These are phyloP conservation scores for Dactylellina haptotyla DNA, from an alignment of 2,329 filamentous ascomycete genomes.

Conservation along the genomic window DNA sequence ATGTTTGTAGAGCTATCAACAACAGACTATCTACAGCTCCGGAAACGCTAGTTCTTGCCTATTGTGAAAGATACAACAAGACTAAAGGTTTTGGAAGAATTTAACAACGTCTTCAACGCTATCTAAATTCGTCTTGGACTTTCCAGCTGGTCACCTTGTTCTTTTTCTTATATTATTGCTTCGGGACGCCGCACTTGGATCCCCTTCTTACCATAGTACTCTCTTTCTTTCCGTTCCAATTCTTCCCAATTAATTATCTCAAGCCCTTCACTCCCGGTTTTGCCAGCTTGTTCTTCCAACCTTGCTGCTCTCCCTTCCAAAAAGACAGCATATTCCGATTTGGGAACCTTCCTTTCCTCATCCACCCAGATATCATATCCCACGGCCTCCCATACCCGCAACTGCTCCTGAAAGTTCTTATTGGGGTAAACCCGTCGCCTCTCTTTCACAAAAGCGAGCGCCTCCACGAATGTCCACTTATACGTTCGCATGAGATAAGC, in stretches of 20 bases:
- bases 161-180: too few relatives aligned
- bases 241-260: neutral
- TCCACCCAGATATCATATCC: slow-evolving; percentile 58
- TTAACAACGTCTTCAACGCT: too few relatives aligned
- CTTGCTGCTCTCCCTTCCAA: slow-evolving; percentile 52
- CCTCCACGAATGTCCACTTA: slow-evolving; percentile 52
- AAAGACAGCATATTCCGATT: slow-evolving; percentile 57
- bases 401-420: slow-evolving; percentile 58
- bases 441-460: slow-evolving; percentile 56
- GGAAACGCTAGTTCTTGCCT: too few relatives aligned
- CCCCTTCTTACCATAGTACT: too few relatives aligned
- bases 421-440: slow-evolving; percentile 58
- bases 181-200: too few relatives aligned
- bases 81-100: too few relatives aligned
- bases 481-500: slow-evolving; percentile 59
- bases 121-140: too few relatives aligned
- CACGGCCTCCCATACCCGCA: slow-evolving; percentile 58
- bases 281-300: slow-evolving; percentile 1
- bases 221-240: too few relatives aligned
- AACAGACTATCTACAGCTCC: too few relatives aligned
- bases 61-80: too few relatives aligned
- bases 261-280: slow-evolving; percentile 2
- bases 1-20: too few relatives aligned
- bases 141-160: too few relatives aligned
- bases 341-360: slow-evolving; percentile 57